Evolutionary conservation across 2,329 filamentous ascomycete species (phyloP).

Genomic region (Microsporum audouinii): DNA sequence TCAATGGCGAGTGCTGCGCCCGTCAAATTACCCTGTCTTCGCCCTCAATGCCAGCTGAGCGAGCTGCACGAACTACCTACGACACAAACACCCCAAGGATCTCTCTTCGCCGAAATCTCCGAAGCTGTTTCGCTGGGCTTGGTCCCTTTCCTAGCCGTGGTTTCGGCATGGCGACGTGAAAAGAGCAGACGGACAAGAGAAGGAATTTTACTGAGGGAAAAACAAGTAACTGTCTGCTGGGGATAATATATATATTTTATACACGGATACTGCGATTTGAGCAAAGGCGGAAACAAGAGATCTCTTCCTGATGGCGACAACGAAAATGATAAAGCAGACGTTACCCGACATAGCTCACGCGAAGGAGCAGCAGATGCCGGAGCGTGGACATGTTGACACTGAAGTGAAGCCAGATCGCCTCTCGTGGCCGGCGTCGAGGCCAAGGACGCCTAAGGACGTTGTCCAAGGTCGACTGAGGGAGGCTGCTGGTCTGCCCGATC

Average conservation of each 20-base stretch:
- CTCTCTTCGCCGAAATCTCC: neutral
- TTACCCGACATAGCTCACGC: constrained; percentile 16
- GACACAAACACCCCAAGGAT: neutral
- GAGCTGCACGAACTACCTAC: neutral
- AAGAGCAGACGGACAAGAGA: neutral
- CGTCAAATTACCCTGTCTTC: neutral
- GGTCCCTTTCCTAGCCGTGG: neutral
- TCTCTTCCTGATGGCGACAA: constrained; percentile 28
- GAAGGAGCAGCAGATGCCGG: constrained; percentile 5
- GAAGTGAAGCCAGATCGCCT: constrained; percentile 24
- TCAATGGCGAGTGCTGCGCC: constrained; percentile 3
- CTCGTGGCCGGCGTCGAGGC: constrained; percentile 22
- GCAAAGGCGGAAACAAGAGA: neutral
- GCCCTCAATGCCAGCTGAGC: neutral
- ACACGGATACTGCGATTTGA: neutral
- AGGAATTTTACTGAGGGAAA: neutral
- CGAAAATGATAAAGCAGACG: constrained; percentile 17
- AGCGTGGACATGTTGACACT: constrained; percentile 18
- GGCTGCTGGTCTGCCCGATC: constrained; percentile 28
- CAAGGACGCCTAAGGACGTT: constrained; percentile 28
- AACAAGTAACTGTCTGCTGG: neutral
- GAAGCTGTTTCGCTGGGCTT: neutral
- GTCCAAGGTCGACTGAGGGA: constrained; percentile 29
- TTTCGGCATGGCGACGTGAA: constrained; percentile 5
- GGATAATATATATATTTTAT: neutral